These are phyloP conservation scores for Fusarium setosum DNA, from an alignment of 2,329 filamentous ascomycete species.

Conservation along the genomic window DNA sequence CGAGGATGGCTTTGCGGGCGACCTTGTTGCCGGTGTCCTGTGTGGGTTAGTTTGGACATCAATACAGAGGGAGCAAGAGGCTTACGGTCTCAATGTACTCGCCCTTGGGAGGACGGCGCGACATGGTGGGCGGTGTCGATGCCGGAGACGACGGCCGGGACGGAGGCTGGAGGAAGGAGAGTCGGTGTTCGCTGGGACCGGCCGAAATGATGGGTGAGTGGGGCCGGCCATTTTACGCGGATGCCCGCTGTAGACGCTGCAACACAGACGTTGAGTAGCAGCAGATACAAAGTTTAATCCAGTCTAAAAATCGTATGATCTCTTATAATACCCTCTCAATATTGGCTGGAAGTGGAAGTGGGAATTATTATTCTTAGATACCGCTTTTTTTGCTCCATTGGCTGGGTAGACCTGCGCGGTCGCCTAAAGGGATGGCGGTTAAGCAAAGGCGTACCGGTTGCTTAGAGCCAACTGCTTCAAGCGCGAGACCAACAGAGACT, in stretches of 20 bases:
- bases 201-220: constrained; percentile 31
- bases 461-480: neutral
- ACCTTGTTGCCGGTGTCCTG: constrained; percentile 99
- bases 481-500: neutral
- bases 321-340: too few relatives aligned
- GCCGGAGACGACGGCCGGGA: constrained; percentile 17
- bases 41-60: constrained; percentile 1
- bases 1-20: constrained; percentile 88
- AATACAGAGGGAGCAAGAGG: neutral
- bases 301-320: neutral
- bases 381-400: too few relatives aligned
- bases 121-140: constrained; percentile 64
- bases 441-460: neutral
- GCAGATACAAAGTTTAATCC: neutral
- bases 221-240: constrained; percentile 27
- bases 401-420: too few relatives aligned
- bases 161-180: constrained; percentile 18
- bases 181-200: constrained; percentile 27
- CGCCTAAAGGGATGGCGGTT: neutral
- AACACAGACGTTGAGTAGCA: neutral
- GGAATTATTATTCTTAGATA: too few relatives aligned
- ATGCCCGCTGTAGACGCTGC: neutral
- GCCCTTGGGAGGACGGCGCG: constrained; percentile 81
- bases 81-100: constrained; percentile 96
- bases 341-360: too few relatives aligned